Evolutionary conservation across 2,329 filamentous ascomycete genomes (phyloP).

Genomic region (Coniosporium tulheliwenetii): DNA sequence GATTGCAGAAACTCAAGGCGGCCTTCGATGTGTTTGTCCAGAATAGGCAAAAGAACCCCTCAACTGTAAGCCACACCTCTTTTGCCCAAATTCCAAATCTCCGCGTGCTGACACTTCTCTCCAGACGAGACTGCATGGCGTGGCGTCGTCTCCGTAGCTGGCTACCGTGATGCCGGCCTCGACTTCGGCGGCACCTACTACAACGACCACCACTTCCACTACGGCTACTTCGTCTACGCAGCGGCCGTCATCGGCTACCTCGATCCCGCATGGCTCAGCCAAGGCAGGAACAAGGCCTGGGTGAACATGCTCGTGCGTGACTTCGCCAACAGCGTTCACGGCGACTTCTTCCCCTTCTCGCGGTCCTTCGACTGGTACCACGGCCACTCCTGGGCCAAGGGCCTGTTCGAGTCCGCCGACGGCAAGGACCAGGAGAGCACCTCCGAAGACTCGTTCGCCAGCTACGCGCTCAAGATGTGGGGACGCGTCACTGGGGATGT

Average conservation of each 20-base stretch:
- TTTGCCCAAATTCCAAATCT: too few species aligned
- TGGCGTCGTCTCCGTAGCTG: constrained; percentile 55
- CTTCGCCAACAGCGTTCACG: constrained; percentile 54
- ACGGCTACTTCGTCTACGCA: constrained; percentile 76
- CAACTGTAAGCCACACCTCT: constrained; percentile 27
- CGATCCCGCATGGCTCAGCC: constrained; percentile 54
- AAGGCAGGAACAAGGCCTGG: constrained; percentile 53
- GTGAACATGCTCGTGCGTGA: constrained; percentile 78
- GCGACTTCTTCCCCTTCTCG: constrained; percentile 66
- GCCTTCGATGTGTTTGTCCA: constrained; percentile 31
- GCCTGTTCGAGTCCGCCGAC: constrained; percentile 52
- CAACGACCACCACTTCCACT: constrained; percentile 52
- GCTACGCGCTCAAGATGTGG: constrained; percentile 90
- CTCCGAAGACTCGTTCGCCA: constrained; percentile 78
- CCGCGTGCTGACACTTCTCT: too few species aligned
- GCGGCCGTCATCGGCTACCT: constrained; percentile 71
- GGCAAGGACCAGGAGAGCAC: constrained; percentile 80
- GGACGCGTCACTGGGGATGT: constrained; percentile 59
- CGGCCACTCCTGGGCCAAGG: constrained; percentile 77
- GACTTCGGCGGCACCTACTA: constrained; percentile 90
- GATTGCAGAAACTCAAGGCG: constrained; percentile 32
- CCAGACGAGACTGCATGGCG: neutral
- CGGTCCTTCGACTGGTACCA: constrained; percentile 88
- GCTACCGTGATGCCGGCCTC: constrained; percentile 53
- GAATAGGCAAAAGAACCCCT: constrained; percentile 29